Conservation (phyloP, 2,329 filamentous ascomycete species). For the Chaetomiaceae sp. region DNA sequence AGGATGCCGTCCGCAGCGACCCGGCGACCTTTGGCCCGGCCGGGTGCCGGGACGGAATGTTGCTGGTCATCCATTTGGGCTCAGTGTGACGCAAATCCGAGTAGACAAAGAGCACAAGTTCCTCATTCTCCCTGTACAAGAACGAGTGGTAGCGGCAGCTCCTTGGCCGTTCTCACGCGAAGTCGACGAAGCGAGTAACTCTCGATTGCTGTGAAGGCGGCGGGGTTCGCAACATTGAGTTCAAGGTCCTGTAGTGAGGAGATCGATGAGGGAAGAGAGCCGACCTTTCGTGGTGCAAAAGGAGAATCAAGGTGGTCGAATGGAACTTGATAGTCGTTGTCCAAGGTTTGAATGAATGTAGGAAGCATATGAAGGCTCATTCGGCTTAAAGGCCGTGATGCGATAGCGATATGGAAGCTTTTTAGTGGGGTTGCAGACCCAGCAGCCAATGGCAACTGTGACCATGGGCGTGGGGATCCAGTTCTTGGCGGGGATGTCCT, state of each 20-base stretch:
- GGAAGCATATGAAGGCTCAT: no score
- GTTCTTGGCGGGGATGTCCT: slow-evolving; percentile 14
- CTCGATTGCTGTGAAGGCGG: not conserved
- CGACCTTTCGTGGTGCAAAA: not conserved
- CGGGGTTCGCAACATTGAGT: slow-evolving; percentile 1
- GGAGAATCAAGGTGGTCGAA: no score
- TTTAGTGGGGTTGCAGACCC: slow-evolving; percentile 3
- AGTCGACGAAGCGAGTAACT: not conserved
- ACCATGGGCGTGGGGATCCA: not conserved
- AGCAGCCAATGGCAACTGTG: not conserved
- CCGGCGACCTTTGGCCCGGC: slow-evolving; percentile 10
- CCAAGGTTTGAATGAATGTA: no score
- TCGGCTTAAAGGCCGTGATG: no score
- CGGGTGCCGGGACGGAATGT: slow-evolving; percentile 4
- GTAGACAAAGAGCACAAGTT: slow-evolving; percentile 4
- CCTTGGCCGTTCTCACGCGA: not conserved
- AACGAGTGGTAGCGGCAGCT: not conserved
- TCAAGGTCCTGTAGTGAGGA: not conserved
- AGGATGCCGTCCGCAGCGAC: slow-evolving; percentile 17
- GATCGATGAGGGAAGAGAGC: no score
- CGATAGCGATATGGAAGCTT: slow-evolving; percentile 3
- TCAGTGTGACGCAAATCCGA: slow-evolving; percentile 7
- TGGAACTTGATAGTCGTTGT: no score
- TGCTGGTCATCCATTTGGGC: slow-evolving; percentile 22
- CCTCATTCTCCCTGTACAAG: slow-evolving; percentile 13